Percentiles rank a stretch among this genome's conserved stretches.
phyloP scores from a whole-genome alignment of 768 basidiomycete genomes.

The Russula compacta region DNA sequence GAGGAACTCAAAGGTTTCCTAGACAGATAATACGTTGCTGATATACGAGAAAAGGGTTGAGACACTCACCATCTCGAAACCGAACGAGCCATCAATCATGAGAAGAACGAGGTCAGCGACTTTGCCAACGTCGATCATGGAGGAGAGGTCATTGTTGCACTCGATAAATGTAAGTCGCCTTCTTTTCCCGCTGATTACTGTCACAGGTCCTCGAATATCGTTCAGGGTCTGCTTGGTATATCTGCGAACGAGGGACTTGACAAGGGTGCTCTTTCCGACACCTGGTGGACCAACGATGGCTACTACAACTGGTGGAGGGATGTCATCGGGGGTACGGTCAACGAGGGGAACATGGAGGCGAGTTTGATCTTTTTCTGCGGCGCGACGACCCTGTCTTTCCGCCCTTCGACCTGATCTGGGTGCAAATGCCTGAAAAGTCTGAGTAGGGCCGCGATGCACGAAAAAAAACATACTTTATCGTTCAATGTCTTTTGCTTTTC shows the following conservation, averaged over 20 bases:
- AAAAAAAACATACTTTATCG: constrained; percentile 58
- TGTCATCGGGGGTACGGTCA: constrained; percentile 84
- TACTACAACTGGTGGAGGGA: constrained; percentile 88
- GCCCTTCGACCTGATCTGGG: constrained; percentile 85
- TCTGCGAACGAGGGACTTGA: constrained; percentile 83
- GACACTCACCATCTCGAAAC: constrained; percentile 88
- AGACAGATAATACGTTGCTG: not conserved
- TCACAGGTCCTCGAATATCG: constrained; percentile 88
- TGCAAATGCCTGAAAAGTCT: constrained; percentile 66
- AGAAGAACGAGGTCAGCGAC: constrained; percentile 92
- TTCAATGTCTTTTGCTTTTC: constrained; percentile 74
- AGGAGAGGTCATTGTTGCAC: constrained; percentile 95
- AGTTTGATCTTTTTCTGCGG: constrained; percentile 89
- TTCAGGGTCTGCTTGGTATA: constrained; percentile 91
- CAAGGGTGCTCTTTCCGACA: constrained; percentile 90
- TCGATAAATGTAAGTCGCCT: constrained; percentile 92
- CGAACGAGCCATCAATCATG: constrained; percentile 97
- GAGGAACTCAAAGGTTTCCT: constrained; percentile 99
- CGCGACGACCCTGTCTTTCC: constrained; percentile 80
- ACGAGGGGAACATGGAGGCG: constrained; percentile 94
- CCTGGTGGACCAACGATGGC: constrained; percentile 95
- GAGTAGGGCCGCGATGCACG: not conserved
- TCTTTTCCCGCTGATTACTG: constrained; percentile 89
- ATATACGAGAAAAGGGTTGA: not conserved
- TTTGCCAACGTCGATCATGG: constrained; percentile 98